Evolutionary conservation across 2,329 filamentous ascomycete species (phyloP).

Genomic region (Venturiaceae sp.): DNA sequence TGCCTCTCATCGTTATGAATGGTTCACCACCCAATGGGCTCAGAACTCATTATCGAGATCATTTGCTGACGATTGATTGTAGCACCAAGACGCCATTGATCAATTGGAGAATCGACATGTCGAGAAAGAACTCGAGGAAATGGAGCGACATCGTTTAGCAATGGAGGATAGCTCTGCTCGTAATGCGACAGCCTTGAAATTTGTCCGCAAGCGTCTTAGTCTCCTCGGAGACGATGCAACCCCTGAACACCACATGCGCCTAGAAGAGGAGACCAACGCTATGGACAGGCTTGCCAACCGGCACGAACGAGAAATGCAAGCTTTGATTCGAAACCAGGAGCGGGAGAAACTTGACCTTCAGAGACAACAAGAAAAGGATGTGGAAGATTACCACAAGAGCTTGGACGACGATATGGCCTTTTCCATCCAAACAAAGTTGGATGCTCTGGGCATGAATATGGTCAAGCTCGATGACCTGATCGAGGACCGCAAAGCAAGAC

Average conservation of each 20-base stretch:
- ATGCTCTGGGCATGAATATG: background rate
- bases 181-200: conserved; percentile 8
- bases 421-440: background rate
- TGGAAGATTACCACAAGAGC: conserved; percentile 1
- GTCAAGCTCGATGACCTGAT: conserved; percentile 6
- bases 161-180: background rate
- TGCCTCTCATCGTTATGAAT: background rate
- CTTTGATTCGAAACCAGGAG: conserved; percentile 2
- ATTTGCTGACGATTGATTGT: background rate
- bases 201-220: background rate
- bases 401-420: background rate
- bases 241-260: background rate
- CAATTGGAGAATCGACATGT: conserved; percentile 5
- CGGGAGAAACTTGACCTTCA: conserved; percentile 4
- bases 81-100: conserved; percentile 5
- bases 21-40: background rate
- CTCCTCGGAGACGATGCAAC: conserved; percentile 6
- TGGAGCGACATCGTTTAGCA: background rate
- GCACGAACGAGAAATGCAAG: conserved; percentile 5
- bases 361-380: conserved; percentile 7
- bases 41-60: background rate
- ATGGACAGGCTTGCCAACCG: background rate
- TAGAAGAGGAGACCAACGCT: conserved; percentile 4
- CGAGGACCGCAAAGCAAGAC: conserved; percentile 1
- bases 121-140: background rate